These are phyloP conservation scores for Eimeria tenella DNA, from an alignment of 169 alveolate species.

Conservation along the genomic window DNA sequence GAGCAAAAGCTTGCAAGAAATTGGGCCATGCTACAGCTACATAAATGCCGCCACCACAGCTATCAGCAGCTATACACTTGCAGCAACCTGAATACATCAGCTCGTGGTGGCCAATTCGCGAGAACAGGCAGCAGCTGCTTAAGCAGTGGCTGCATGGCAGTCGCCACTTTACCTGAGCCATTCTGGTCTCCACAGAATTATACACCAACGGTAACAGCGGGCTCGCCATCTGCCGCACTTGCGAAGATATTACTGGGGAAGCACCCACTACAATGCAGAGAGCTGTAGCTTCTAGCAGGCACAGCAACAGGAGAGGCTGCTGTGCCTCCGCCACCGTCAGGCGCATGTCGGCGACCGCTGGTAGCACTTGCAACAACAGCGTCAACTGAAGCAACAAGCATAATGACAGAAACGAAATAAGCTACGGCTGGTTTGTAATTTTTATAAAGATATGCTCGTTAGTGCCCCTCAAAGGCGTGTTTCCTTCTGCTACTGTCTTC, in stretches of 20 bases:
- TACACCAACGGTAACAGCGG: slow-evolving; percentile 38
- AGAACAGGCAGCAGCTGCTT: not conserved
- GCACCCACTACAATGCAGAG: slow-evolving; percentile 40
- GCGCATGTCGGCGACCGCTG: slow-evolving; percentile 57
- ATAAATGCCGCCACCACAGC: not conserved
- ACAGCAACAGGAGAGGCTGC: slow-evolving; percentile 50
- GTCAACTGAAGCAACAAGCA: slow-evolving; percentile 24
- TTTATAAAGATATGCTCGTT: too few relatives aligned
- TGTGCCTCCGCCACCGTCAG: slow-evolving; percentile 48
- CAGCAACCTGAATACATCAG: not conserved
- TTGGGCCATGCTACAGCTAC: not conserved
- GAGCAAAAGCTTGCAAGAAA: not conserved
- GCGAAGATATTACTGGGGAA: slow-evolving; percentile 8
- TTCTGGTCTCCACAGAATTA: slow-evolving; percentile 8
- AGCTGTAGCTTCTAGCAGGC: slow-evolving; percentile 29
- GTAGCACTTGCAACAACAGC: slow-evolving; percentile 36
- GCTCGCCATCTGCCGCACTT: slow-evolving; percentile 36
- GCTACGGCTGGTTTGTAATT: too few relatives aligned
- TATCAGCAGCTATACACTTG: not conserved
- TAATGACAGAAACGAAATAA: not conserved
- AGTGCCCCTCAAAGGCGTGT: too few relatives aligned
- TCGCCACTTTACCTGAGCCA: slow-evolving; percentile 35
- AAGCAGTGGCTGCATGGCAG: not conserved
- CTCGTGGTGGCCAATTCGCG: not conserved
- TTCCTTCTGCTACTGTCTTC: too few relatives aligned